Evolutionary conservation across 75 land plant genomes (phyloP).

Genomic region (Larix kaempferi): DNA sequence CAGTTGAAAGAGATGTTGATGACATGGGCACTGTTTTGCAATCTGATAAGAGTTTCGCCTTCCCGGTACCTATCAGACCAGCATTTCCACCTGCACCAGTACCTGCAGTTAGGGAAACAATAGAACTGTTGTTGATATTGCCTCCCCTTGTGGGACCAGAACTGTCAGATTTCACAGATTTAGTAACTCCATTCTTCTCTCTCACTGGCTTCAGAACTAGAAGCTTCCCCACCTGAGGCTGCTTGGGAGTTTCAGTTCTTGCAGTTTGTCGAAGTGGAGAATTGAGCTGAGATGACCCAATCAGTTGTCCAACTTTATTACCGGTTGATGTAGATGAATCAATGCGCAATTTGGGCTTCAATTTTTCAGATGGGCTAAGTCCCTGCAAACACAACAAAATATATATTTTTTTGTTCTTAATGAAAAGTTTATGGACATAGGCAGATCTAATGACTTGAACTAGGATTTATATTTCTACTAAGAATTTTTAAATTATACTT

Average conservation of each 20-base stretch:
- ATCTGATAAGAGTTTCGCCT: not conserved
- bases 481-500: too few relatives aligned
- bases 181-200: constrained; percentile 30
- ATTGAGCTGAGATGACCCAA: constrained; percentile 1
- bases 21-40: constrained; percentile 14
- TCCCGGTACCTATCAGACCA: not conserved
- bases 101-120: constrained; percentile 1
- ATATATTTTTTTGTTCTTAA: too few relatives aligned
- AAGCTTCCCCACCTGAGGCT: constrained; percentile 36
- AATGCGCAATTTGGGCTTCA: constrained; percentile 26
- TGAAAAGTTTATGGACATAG: too few relatives aligned
- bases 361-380: constrained; percentile 33
- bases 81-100: constrained; percentile 9
- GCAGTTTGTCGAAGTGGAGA: constrained; percentile 13
- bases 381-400: constrained; percentile 17
- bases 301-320: constrained; percentile 5
- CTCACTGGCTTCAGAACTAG: constrained; percentile 45
- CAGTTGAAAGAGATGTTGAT: constrained; percentile 10
- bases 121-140: not conserved
- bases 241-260: constrained; percentile 38
- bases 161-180: not conserved
- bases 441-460: too few relatives aligned
- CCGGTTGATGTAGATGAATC: not conserved
- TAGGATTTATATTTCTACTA: too few relatives aligned
- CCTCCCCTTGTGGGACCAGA: constrained; percentile 3